phyloP scores from a whole-genome alignment of 2,329 filamentous ascomycete genomes.

The Lachnellula hyalina region DNA sequence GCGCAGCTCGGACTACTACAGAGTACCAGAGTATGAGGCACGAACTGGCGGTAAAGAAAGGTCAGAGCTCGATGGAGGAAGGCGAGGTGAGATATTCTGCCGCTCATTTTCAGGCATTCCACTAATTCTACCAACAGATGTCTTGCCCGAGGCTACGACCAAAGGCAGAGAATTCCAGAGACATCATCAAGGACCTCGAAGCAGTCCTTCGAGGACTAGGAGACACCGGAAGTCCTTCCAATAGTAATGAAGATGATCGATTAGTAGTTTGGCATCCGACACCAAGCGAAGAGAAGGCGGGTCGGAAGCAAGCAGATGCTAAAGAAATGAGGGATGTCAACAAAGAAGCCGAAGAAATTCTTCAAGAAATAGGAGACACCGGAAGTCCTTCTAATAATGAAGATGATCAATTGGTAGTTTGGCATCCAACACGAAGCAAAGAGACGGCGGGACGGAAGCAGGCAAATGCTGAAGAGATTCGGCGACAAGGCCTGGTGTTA shows the following conservation, averaged over 20 bases:
- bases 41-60: no score
- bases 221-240: constrained; percentile 20
- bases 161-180: no score
- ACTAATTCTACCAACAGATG: no score
- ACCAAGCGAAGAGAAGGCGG: constrained; percentile 8
- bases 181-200: no score
- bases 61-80: no score
- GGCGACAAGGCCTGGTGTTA: no score
- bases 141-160: no score
- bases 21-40: no score
- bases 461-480: neutral
- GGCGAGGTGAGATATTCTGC: no score
- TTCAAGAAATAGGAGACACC: constrained; percentile 12
- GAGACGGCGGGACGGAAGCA: constrained; percentile 1
- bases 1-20: no score
- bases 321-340: neutral
- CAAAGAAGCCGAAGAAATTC: no score
- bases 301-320: neutral
- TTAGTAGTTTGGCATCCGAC: constrained; percentile 10
- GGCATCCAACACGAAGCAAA: constrained; percentile 8
- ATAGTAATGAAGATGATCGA: constrained; percentile 4
- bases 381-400: constrained; percentile 15
- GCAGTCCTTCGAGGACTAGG: neutral
- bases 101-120: no score
- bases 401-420: constrained; percentile 8